These are phyloP conservation scores for Wickerhamiella spandovensis DNA, from an alignment of 805 yeast genomes.

Conservation along the genomic window DNA sequence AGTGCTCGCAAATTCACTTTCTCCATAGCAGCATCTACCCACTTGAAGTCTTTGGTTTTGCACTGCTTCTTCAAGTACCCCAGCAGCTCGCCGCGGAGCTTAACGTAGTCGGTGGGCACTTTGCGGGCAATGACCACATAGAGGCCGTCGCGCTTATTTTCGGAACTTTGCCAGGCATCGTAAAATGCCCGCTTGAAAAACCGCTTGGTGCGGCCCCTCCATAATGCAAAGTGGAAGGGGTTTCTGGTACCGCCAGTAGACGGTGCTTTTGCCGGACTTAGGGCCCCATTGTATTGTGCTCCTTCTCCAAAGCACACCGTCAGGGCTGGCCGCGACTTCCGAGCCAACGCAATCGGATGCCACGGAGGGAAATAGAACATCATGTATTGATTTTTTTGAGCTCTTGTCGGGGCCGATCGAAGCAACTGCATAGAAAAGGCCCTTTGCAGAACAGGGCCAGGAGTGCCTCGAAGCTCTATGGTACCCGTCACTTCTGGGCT, in stretches of 20 bases:
- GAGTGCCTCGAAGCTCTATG: slow-evolving; percentile 7
- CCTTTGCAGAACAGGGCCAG: slow-evolving; percentile 2
- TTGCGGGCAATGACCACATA: slow-evolving; percentile 8
- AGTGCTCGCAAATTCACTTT: neutral
- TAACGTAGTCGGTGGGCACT: slow-evolving; percentile 7
- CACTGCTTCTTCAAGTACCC: neutral
- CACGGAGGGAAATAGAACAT: slow-evolving; percentile 16
- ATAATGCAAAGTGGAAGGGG: slow-evolving; percentile 15
- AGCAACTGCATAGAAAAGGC: slow-evolving; percentile 3
- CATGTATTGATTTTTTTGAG: neutral
- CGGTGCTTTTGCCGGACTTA: neutral
- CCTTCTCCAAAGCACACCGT: slow-evolving; percentile 7
- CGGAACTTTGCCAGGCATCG: slow-evolving; percentile 3
- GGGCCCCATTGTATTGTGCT: slow-evolving; percentile 10
- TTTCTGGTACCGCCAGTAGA: slow-evolving; percentile 1
- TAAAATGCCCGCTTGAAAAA: slow-evolving; percentile 9
- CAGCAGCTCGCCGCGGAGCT: neutral
- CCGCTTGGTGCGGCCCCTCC: slow-evolving; percentile 12
- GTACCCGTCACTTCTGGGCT: slow-evolving; percentile 4
- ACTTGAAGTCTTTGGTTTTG: neutral
- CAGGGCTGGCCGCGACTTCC: slow-evolving; percentile 16
- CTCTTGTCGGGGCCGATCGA: neutral
- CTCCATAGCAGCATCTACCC: slow-evolving; percentile 6
- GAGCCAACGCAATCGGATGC: slow-evolving; percentile 16
- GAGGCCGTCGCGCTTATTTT: slow-evolving; percentile 10